Base-by-base conservation (phyloP, 805 yeast genomes). In the Zygoascus ofunaensis region DNA sequence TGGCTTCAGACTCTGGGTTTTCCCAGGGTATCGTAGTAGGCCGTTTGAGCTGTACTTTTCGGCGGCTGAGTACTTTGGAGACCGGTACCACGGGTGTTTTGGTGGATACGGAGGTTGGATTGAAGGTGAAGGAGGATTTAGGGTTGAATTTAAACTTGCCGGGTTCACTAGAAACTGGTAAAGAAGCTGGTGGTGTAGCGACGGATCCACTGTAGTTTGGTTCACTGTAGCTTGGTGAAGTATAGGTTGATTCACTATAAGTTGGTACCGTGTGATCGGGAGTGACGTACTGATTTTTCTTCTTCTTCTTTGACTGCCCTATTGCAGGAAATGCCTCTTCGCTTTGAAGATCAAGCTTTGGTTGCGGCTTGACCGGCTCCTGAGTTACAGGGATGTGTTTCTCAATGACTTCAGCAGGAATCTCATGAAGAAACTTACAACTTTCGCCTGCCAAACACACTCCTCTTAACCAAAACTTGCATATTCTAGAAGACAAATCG, bases 401-500 rank as follows among this genome's bases (percentile, higher is more conserved):
- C 17, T 34, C 36, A n/a, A 35, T 22, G 5, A 61, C 35, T 20
- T 49, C 51, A 2, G 47, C 49, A 3, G 72, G 70, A 5, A 66
- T 51, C 18, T 59, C 56, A 48, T 72, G 76, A 39, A 65, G 53
- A 48, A 70, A 72, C 32, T 54, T 52, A 51, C 76, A 72, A 2
- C 47, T 44, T 7, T 61, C 65, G 7, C 74, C 75, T 4, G 71
- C 70, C 4, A 65, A 41, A 48, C 76, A 72, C 8, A 58, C 55
- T 1, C 72, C 71, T 32, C 64, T 65, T 4, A 72, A 55, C 76
- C 76, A 72, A 52, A 66, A 72, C 23, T 72, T 58, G 46, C 76
- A 72, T 5, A 68, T 62, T 20, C 69, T 55, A n/a, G 60, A 52
- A 2, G 67, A 56, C 24, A 70, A 40, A 45, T 72, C 74, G 52